Percentiles rank a stretch among this genome's conserved stretches.
These are phyloP conservation scores for Botrytis squamosa DNA, from an alignment of 2,329 filamentous ascomycete species.

Conservation along the genomic window DNA sequence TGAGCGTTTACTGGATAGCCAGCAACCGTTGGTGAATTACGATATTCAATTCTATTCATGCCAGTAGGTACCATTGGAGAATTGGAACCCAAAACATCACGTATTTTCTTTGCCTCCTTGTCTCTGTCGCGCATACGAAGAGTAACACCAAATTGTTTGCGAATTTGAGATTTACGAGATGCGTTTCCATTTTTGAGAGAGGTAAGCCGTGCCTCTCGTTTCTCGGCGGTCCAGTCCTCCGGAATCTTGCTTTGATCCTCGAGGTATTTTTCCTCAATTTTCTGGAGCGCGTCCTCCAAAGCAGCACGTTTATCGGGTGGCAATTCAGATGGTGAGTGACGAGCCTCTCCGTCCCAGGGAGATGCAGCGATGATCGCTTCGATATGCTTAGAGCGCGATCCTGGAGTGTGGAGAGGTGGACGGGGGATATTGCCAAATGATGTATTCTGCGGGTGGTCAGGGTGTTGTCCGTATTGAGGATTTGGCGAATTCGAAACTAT, in stretches of 20 bases:
- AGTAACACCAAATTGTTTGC: constrained; percentile 34
- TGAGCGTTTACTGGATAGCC: not conserved
- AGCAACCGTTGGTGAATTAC: not conserved
- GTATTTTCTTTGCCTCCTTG: constrained; percentile 26
- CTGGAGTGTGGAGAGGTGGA: constrained; percentile 26
- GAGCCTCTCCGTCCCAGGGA: constrained; percentile 17
- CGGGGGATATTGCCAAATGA: constrained; percentile 12
- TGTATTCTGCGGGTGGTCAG: not conserved
- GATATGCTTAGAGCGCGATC: constrained; percentile 9
- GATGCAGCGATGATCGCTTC: constrained; percentile 5
- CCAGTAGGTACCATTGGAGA: not conserved
- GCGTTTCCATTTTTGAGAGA: constrained; percentile 35
- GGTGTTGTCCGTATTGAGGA: not conserved
- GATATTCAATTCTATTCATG: not conserved
- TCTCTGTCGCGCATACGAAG: constrained; percentile 35
- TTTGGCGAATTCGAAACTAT: not conserved
- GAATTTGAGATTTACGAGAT: constrained; percentile 35
- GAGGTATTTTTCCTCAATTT: constrained; percentile 27
- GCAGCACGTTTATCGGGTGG: constrained; percentile 26
- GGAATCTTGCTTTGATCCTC: constrained; percentile 23
- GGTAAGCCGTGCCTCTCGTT: constrained; percentile 21
- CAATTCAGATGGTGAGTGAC: constrained; percentile 31
- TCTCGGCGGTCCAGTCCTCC: constrained; percentile 3
- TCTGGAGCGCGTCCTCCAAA: constrained; percentile 29
- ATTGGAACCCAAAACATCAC: not conserved